Evolutionary conservation across 805 yeast species (phyloP).

Genomic region (Starmerella khaoyaiensis): DNA sequence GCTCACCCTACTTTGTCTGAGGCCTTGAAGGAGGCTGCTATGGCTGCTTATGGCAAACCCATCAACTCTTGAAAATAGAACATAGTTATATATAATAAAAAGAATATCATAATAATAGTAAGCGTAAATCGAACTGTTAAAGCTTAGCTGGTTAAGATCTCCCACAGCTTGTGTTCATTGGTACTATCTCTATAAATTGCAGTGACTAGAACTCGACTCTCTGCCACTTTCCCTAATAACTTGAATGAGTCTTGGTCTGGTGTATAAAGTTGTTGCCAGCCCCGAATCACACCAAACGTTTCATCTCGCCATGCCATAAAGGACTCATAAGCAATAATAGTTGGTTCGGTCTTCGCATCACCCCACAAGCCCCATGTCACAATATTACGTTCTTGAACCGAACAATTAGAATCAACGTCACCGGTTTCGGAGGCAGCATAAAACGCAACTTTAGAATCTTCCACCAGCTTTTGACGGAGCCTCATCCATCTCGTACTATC

Average conservation of each 20-base stretch:
- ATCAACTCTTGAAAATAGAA: conserved; percentile 71
- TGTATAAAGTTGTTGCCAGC: conserved; percentile 78
- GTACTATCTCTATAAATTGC: conserved; percentile 40
- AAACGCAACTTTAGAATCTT: conserved; percentile 47
- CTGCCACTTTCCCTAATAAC: conserved; percentile 48
- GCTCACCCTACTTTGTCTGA: conserved; percentile 98
- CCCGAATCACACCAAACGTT: conserved; percentile 79
- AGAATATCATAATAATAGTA: too few species aligned
- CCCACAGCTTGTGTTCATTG: conserved; percentile 16
- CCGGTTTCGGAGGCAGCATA: conserved; percentile 51
- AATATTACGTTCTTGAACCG: conserved; percentile 48
- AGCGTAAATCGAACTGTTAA: too few species aligned
- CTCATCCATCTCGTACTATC: conserved; percentile 55
- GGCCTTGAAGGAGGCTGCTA: conserved; percentile 96
- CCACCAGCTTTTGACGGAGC: conserved; percentile 16
- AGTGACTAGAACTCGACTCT: conserved; percentile 64
- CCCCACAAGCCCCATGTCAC: conserved; percentile 98
- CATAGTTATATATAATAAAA: too few species aligned
- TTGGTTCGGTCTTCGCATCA: conserved; percentile 71
- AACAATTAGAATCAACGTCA: conserved; percentile 44
- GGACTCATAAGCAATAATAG: conserved; percentile 82
- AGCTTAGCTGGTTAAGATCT: conserved; percentile 4
- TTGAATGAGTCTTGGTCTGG: conserved; percentile 39
- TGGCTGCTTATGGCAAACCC: conserved; percentile 83
- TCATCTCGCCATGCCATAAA: conserved; percentile 95